Evolutionary conservation across 2,329 filamentous ascomycete genomes (phyloP).

Genomic region (Trichoderma endophyticum): DNA sequence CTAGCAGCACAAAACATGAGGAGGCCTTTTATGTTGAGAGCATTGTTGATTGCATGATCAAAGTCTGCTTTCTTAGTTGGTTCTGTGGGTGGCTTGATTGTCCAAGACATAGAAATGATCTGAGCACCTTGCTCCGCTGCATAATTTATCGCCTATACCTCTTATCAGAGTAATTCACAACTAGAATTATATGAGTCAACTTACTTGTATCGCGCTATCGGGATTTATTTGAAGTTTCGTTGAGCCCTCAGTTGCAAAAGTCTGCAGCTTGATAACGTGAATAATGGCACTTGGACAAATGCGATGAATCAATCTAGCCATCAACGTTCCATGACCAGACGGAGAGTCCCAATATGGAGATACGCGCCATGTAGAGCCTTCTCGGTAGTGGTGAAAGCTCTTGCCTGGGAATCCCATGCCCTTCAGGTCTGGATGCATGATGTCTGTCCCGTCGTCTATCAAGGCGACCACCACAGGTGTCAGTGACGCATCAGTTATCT

Average conservation of each 20-base stretch:
- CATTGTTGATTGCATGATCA: not conserved
- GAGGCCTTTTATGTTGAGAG: not conserved
- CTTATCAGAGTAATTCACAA: not conserved
- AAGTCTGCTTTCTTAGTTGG: not conserved
- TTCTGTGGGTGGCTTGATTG: not conserved
- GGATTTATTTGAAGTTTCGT: not conserved
- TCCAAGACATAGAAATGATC: constrained; percentile 4
- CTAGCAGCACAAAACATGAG: constrained; percentile 3
- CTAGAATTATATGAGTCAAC: not conserved
- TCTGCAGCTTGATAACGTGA: not conserved
- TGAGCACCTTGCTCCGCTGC: not conserved
- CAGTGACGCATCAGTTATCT: not conserved
- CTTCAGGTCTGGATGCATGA: not conserved
- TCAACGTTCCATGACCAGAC: not conserved
- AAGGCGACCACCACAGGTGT: not conserved
- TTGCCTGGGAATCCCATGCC: not conserved
- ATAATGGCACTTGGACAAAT: not conserved
- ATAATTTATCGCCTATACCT: not conserved
- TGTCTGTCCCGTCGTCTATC: constrained; percentile 4
- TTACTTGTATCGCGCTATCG: not conserved
- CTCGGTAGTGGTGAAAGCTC: not conserved
- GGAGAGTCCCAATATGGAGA: constrained; percentile 1
- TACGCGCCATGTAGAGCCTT: not conserved
- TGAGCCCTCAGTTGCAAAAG: not conserved
- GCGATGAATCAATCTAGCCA: constrained; percentile 1